Percentiles rank a stretch among this genome's conserved stretches.
Evolutionary conservation across 192 early-diverging fungal species (phyloP).

Genomic region (Kickxella alabastrina): DNA sequence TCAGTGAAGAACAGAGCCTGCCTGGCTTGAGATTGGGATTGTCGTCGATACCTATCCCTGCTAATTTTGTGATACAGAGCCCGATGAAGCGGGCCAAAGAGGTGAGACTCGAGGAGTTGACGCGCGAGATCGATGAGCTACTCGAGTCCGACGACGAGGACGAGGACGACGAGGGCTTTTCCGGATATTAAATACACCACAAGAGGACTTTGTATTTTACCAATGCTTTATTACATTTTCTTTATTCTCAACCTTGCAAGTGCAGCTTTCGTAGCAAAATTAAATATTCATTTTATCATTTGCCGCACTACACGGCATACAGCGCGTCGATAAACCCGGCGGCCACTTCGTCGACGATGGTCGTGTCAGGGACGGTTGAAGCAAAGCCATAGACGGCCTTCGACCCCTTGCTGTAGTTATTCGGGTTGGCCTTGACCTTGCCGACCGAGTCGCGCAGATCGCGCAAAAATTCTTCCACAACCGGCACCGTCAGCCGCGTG

Average conservation of each 20-base stretch:
- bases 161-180: constrained; percentile 9
- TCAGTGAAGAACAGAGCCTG: not conserved
- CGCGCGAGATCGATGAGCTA: constrained; percentile 47
- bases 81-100: constrained; percentile 39
- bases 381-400: constrained; percentile 94
- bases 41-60: constrained; percentile 28
- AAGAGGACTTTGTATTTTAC: not conserved
- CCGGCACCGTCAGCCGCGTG: constrained; percentile 73
- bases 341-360: constrained; percentile 83
- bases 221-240: not conserved
- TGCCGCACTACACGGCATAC: constrained; percentile 61
- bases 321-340: constrained; percentile 84
- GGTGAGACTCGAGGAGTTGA: constrained; percentile 38
- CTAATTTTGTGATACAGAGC: constrained; percentile 15
- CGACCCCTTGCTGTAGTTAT: constrained; percentile 64
- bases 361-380: constrained; percentile 78
- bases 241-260: no score
- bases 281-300: no score
- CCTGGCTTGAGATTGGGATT: constrained; percentile 4
- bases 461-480: constrained; percentile 64
- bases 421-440: constrained; percentile 63
- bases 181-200: no score
- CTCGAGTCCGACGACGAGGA: constrained; percentile 22
- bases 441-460: constrained; percentile 79
- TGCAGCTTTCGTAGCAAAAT: no score